phyloP scores from a whole-genome alignment of 306 rosid genomes.

The Pyrus communis region DNA sequence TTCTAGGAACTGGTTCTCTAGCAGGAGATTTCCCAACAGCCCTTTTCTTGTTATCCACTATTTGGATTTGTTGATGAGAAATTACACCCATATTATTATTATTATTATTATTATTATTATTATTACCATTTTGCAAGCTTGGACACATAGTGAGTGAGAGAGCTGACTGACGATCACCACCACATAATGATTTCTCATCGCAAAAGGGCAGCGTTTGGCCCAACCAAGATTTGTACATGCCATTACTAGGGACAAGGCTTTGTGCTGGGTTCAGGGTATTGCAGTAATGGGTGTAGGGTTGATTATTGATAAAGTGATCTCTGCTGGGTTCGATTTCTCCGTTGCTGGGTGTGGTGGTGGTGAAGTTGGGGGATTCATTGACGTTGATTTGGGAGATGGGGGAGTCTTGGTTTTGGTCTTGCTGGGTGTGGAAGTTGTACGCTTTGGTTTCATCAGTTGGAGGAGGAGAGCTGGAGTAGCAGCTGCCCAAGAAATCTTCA shows the following conservation, averaged over 20 bases:
- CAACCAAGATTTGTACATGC: conserved; percentile 68
- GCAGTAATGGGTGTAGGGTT: conserved; percentile 37
- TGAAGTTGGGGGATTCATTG: conserved; percentile 39
- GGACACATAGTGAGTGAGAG: conserved; percentile 71
- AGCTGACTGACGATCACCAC: conserved; percentile 29
- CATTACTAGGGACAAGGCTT: conserved; percentile 28
- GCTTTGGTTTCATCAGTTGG: conserved; percentile 34
- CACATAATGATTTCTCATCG: conserved; percentile 27
- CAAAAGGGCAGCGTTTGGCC: conserved; percentile 42
- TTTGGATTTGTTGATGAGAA: conserved; percentile 26
- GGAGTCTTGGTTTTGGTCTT: conserved; percentile 22
- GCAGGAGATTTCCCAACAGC: conserved; percentile 37
- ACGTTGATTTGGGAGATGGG: conserved; percentile 44
- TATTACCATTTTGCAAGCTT: conserved; percentile 26
- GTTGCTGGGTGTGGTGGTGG: background rate
- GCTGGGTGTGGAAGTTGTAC: conserved; percentile 32
- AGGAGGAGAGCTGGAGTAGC: conserved; percentile 63
- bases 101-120: background rate
- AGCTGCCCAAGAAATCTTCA: conserved; percentile 86
- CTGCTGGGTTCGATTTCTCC: background rate
- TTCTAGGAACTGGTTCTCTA: conserved; percentile 77
- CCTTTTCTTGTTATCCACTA: conserved; percentile 52
- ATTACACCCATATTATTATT: conserved; percentile 17
- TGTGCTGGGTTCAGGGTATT: conserved; percentile 27
- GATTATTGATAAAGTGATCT: background rate